A percentile compares a stretch with the other conserved stretches of the same genome.
These are phyloP conservation scores for Boletus coccyginus DNA, from an alignment of 768 basidiomycete genomes.

Conservation along the genomic window DNA sequence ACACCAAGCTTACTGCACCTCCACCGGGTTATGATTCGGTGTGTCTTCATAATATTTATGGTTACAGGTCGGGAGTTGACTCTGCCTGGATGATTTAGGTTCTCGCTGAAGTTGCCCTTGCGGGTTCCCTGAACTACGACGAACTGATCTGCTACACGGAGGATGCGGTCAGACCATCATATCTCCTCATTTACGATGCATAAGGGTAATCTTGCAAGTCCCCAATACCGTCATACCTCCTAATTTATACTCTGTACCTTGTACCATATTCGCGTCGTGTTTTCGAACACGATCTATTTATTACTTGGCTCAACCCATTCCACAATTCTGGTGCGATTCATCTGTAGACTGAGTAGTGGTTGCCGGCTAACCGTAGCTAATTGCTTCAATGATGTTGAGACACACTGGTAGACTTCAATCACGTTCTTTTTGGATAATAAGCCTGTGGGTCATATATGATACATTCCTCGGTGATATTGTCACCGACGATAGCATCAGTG, in stretches of 20 bases:
- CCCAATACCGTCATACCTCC: not conserved
- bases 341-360: too few species aligned
- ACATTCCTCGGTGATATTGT: not conserved
- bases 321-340: not conserved
- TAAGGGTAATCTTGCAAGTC: slow-evolving; percentile 1
- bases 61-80: not conserved
- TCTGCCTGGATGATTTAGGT: slow-evolving; percentile 39
- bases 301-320: not conserved
- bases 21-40: slow-evolving; percentile 69
- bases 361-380: too few species aligned
- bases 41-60: slow-evolving; percentile 19
- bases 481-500: not conserved
- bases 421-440: not conserved
- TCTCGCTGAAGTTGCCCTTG: slow-evolving; percentile 54
- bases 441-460: not conserved
- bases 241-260: slow-evolving; percentile 6
- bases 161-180: slow-evolving; percentile 71
- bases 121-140: slow-evolving; percentile 66
- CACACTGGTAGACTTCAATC: not conserved
- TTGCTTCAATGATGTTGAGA: not conserved
- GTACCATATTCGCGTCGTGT: not conserved
- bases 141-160: slow-evolving; percentile 69
- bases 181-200: slow-evolving; percentile 65
- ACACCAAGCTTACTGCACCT: slow-evolving; percentile 50
- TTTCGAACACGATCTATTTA: slow-evolving; percentile 3